Conservation (phyloP, 148 eudicot species). For the Rheum nobile region DNA sequence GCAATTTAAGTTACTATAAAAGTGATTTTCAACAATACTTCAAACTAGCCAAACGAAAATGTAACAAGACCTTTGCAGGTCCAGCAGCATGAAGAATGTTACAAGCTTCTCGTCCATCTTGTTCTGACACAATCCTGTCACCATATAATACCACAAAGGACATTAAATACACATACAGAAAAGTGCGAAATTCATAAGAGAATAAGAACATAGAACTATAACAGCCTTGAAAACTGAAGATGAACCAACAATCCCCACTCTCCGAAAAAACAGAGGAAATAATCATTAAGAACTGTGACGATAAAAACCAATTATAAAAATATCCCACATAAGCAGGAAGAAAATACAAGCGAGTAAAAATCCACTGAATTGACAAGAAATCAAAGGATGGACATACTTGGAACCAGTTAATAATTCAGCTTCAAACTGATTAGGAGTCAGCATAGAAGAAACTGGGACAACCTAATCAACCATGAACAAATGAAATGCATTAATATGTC, state of each 20-base stretch:
- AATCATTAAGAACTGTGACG: background rate
- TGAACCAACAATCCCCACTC: background rate
- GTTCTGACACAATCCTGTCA: conserved; percentile 65
- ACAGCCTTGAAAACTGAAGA: background rate
- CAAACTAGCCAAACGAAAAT: background rate
- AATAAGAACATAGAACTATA: background rate
- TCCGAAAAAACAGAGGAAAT: background rate
- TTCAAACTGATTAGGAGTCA: conserved; percentile 99
- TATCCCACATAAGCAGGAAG: background rate
- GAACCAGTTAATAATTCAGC: conserved; percentile 81
- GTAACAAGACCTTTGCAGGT: conserved; percentile 58
- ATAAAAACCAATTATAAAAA: background rate
- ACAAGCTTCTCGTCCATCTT: conserved; percentile 87
- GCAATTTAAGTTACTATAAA: background rate
- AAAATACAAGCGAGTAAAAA: background rate
- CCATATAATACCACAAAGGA: conserved; percentile 13
- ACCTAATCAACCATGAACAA: conserved; percentile 41
- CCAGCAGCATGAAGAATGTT: conserved; percentile 92
- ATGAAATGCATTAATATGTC: background rate
- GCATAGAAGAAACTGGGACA: conserved; percentile 95
- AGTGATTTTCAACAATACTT: background rate
- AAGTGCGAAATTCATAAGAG: background rate
- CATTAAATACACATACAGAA: background rate
- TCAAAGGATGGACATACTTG: conserved; percentile 33
- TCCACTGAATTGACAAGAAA: background rate